phyloP scores from a whole-genome alignment of 2,329 filamentous ascomycete species.

The Sarocladium oryzae region DNA sequence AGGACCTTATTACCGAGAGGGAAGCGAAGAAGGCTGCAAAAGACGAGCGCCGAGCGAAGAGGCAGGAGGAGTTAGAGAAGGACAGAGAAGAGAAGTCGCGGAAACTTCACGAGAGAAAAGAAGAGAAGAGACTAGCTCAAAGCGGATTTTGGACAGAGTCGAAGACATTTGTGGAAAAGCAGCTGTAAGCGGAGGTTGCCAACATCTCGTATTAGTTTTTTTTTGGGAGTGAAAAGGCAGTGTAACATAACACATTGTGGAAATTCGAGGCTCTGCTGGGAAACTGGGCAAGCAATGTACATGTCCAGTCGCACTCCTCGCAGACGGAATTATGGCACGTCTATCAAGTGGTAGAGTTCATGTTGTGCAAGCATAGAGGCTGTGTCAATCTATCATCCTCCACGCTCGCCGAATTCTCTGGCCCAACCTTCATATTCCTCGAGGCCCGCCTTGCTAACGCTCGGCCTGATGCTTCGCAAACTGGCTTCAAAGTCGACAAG shows the following conservation, averaged over 20 bases:
- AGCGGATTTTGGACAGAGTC: neutral
- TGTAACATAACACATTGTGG: too few relatives aligned
- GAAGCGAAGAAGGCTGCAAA: constrained; percentile 51
- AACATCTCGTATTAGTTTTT: neutral
- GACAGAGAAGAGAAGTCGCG: constrained; percentile 13
- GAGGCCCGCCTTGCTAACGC: constrained; percentile 77
- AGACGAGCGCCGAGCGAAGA: constrained; percentile 42
- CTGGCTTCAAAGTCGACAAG: constrained; percentile 80
- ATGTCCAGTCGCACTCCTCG: neutral
- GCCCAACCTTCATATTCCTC: constrained; percentile 95
- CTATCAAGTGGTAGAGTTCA: too few relatives aligned
- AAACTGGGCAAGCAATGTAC: neutral
- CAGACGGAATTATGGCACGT: too few relatives aligned
- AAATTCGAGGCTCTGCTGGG: neutral
- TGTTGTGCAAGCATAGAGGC: too few relatives aligned
- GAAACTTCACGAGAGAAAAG: constrained; percentile 17
- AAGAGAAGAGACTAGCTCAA: neutral
- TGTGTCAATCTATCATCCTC: constrained; percentile 59
- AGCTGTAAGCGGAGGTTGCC: neutral
- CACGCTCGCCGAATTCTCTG: constrained; percentile 83
- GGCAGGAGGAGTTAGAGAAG: constrained; percentile 16
- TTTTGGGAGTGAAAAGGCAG: neutral
- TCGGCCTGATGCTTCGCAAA: constrained; percentile 77
- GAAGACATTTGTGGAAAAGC: neutral
- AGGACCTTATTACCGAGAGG: constrained; percentile 51